Evolutionary conservation across 345 rosid genomes (phyloP).

Genomic region (Moringa oleifera): DNA sequence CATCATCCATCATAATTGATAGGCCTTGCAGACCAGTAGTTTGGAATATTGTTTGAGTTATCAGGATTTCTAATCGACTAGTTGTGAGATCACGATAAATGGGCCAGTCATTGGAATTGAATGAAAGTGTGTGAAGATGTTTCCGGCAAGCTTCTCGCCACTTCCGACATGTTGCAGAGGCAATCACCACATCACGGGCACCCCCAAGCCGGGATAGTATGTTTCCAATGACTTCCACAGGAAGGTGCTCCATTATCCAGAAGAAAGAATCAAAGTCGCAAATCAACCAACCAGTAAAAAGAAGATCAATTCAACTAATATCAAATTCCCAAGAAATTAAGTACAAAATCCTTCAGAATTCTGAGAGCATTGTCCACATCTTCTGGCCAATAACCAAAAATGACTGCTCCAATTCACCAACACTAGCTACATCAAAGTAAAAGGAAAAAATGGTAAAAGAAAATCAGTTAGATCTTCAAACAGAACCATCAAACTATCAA

Average conservation of each 20-base stretch:
- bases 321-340: slow-evolving; percentile 4
- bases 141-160: slow-evolving; percentile 75
- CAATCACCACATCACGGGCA: slow-evolving; percentile 78
- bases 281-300: slow-evolving; percentile 1
- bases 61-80: slow-evolving; percentile 60
- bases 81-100: slow-evolving; percentile 49
- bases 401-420: slow-evolving; percentile 12
- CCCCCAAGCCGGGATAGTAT: slow-evolving; percentile 73
- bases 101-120: slow-evolving; percentile 63
- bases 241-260: slow-evolving; percentile 63
- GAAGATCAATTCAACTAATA: background rate
- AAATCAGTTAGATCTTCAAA: slow-evolving; percentile 7
- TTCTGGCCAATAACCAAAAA: background rate
- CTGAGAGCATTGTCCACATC: background rate
- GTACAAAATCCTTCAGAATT: slow-evolving; percentile 6
- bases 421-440: slow-evolving; percentile 7
- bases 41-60: slow-evolving; percentile 78
- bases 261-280: background rate
- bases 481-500: slow-evolving; percentile 1
- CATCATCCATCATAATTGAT: slow-evolving; percentile 60
- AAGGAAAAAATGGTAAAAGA: background rate
- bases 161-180: slow-evolving; percentile 73
- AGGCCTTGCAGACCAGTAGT: slow-evolving; percentile 68
- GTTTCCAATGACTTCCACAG: slow-evolving; percentile 86
- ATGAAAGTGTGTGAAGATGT: slow-evolving; percentile 71